Evolutionary conservation across 345 rosid species (phyloP).

Genomic region (Limnanthes douglasii): DNA sequence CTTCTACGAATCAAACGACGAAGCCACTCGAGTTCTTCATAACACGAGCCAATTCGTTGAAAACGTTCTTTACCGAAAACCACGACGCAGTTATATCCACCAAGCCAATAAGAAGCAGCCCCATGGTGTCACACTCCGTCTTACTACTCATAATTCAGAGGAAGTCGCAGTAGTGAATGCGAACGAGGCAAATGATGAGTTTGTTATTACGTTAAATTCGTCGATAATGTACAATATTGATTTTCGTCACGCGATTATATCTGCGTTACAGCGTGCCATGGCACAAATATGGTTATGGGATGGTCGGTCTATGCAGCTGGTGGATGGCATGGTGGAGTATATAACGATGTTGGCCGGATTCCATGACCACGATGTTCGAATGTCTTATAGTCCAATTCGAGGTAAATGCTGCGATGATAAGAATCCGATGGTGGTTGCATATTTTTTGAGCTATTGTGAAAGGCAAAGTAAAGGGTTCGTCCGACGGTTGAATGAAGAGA

Average conservation of each 20-base stretch:
- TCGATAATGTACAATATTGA: slow-evolving; percentile 9
- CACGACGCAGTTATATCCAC: not conserved
- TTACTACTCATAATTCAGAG: too few species aligned
- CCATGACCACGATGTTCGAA: too few species aligned
- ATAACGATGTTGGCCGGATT: slow-evolving; percentile 16
- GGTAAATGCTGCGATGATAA: slow-evolving; percentile 6
- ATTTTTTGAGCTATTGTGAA: slow-evolving; percentile 21
- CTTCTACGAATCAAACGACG: slow-evolving; percentile 37
- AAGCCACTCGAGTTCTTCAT: slow-evolving; percentile 27
- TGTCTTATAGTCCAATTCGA: too few species aligned
- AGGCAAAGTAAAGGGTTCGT: slow-evolving; percentile 24
- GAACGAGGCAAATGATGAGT: slow-evolving; percentile 13
- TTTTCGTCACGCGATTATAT: slow-evolving; percentile 6
- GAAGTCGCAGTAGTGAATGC: not conserved
- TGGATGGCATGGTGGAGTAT: slow-evolving; percentile 35
- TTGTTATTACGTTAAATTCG: slow-evolving; percentile 22
- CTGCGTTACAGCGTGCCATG: slow-evolving; percentile 25
- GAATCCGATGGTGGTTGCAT: slow-evolving; percentile 13
- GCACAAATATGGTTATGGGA: slow-evolving; percentile 41
- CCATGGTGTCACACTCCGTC: slow-evolving; percentile 20
- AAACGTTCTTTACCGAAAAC: slow-evolving; percentile 18
- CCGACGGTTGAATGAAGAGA: slow-evolving; percentile 25
- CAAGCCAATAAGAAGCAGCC: slow-evolving; percentile 12
- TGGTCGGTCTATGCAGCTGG: slow-evolving; percentile 25
- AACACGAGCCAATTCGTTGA: slow-evolving; percentile 22